Conservation (phyloP, 768 basidiomycete species). For the Amanita subjunquillea region DNA sequence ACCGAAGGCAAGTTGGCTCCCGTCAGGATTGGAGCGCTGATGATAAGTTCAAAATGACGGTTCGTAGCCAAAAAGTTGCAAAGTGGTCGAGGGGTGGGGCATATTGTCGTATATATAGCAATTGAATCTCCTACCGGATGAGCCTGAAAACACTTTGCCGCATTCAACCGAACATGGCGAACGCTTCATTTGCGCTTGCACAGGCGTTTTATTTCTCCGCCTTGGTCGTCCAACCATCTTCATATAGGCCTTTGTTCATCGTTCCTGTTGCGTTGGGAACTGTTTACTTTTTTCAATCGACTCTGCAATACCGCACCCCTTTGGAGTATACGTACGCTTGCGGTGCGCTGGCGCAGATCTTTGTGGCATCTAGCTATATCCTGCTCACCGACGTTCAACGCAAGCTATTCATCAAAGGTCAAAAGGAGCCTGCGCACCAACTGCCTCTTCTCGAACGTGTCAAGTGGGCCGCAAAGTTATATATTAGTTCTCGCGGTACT, state of each 20-base stretch:
- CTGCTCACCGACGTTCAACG: slow-evolving; percentile 8
- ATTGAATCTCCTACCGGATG: too few species aligned
- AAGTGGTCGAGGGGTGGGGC: too few species aligned
- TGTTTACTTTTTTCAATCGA: slow-evolving; percentile 3
- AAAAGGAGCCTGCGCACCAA: not conserved
- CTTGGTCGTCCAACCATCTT: slow-evolving; percentile 7
- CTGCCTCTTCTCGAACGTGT: slow-evolving; percentile 10
- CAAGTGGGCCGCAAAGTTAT: slow-evolving; percentile 20
- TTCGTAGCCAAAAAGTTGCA: slow-evolving; percentile 21
- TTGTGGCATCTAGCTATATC: slow-evolving; percentile 7
- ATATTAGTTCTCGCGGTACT: slow-evolving; percentile 20
- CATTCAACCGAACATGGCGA: not conserved
- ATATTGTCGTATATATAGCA: not conserved
- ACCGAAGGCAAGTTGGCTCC: too few species aligned
- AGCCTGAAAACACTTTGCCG: not conserved
- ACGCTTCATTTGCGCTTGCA: not conserved
- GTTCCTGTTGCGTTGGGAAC: slow-evolving; percentile 6
- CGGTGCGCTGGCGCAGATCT: not conserved
- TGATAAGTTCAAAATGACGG: not conserved
- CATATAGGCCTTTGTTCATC: slow-evolving; percentile 9
- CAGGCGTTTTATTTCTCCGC: not conserved
- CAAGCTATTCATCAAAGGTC: not conserved
- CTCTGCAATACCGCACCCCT: not conserved
- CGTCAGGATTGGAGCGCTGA: too few species aligned
- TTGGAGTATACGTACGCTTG: slow-evolving; percentile 11